Base-by-base conservation (phyloP, 1,284 basidiomycete species). In the Pseudozyma sp. region DNA sequence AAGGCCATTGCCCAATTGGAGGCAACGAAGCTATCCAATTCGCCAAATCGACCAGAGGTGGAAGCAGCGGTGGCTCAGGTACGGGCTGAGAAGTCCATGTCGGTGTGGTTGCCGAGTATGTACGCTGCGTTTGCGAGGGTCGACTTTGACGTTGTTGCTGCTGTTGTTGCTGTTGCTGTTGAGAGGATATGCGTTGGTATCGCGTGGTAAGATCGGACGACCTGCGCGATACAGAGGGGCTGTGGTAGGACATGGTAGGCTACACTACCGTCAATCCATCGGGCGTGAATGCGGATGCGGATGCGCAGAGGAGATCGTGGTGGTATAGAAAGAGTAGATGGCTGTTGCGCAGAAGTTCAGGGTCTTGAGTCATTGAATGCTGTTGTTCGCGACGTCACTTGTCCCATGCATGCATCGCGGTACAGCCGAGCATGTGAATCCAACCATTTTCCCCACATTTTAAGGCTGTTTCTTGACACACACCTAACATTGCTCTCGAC, bases 1-100 rank as follows among this genome's bases (percentile, higher is more conserved):
- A 45, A 8, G 78, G 80, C 80, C 80, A 82, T 40, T 68, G 43
- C 16, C 45, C 42, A 34, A 80, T 66, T 18, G 62, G 78, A 4
- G 80, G 80, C 16, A 82, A 56, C 2, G 59, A 44, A n/a, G 72
- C 65, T 39, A 82, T 63, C 64, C 64, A 71, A 44, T 68, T 66
- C 18, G 70, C 65, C 21, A 71, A 53, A 14, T 71, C 73, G 10
- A 62, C 69, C 12, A 76, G 58, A 9, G 64, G 69, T 25, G 73
- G 61, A 0, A 71, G 42, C 16, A 76, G 63, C 12, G 73, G 73
- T 10, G 73, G 68, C 16, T 70, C 68, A 11, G 73, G 69, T 2
- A 76, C 61, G 5, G 73, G 65, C 21, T 64, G 72, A n/a, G 70
- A 67, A 1, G 60, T 57, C 70, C 70, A 73, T 53, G 61, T 52